Evolutionary conservation across 1,284 basidiomycete species (phyloP).

Genomic region (Thelephora terrestris): DNA sequence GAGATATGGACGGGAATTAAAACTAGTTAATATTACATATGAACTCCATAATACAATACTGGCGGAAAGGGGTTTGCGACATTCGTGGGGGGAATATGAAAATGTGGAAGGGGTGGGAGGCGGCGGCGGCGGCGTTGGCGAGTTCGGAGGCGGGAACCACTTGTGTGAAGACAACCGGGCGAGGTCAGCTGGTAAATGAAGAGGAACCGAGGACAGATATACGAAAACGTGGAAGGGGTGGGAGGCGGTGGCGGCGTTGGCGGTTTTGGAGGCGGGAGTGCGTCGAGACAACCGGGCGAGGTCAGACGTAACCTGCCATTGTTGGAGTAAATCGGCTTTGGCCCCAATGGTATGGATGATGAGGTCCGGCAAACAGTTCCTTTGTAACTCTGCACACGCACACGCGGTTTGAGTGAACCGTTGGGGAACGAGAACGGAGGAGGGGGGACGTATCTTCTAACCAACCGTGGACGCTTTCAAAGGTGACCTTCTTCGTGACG

Average conservation of each 20-base stretch:
- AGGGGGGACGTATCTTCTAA: conserved; percentile 56
- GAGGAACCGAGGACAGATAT: conserved; percentile 81
- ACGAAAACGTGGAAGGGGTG: conserved; percentile 62
- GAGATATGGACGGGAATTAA: no score
- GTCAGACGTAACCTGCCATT: conserved; percentile 69
- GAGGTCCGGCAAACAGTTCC: conserved; percentile 74
- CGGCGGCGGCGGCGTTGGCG: no score
- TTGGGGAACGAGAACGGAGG: conserved; percentile 8
- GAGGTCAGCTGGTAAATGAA: conserved; percentile 61
- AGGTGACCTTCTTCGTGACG: conserved; percentile 91
- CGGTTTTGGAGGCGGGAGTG: conserved; percentile 66
- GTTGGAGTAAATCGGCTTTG: conserved; percentile 69
- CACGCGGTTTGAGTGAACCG: not conserved
- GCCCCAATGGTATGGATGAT: conserved; percentile 90
- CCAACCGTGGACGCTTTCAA: conserved; percentile 90
- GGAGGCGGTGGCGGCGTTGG: conserved; percentile 52
- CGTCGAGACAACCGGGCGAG: conserved; percentile 72
- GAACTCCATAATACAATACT: no score
- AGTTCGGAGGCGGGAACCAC: no score
- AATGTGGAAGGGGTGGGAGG: no score
- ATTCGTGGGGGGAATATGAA: no score
- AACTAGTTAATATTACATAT: no score
- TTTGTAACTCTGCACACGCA: conserved; percentile 61
- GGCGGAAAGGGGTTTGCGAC: no score
- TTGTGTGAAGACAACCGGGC: no score